Evolutionary conservation across 805 yeast species (phyloP).

Genomic region (Candida vaughaniae): DNA sequence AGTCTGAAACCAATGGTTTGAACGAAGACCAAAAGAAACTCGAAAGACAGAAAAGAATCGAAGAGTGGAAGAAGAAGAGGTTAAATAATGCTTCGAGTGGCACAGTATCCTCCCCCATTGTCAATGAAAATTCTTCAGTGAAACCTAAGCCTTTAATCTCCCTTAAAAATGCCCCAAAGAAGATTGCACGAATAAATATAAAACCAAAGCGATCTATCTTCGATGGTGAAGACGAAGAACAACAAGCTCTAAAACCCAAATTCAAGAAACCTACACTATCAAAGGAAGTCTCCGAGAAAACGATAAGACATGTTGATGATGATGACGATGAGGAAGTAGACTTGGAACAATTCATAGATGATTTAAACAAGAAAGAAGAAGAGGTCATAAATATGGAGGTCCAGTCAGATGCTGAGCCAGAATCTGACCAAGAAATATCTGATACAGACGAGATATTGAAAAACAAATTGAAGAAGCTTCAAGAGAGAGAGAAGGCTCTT

Average conservation of each 20-base stretch:
- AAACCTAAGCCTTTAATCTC: conserved; percentile 9
- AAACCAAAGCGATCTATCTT: conserved; percentile 9
- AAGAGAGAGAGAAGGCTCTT: conserved; percentile 51
- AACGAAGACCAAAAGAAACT: conserved; percentile 12
- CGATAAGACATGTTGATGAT: conserved; percentile 8
- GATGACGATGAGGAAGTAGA: conserved; percentile 9
- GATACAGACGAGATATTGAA: conserved; percentile 36
- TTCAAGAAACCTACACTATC: conserved; percentile 4
- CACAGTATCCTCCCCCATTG: background rate
- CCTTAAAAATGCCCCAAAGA: conserved; percentile 12
- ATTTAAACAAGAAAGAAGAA: conserved; percentile 4
- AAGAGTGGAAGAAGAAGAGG: conserved; percentile 51
- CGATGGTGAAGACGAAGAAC: conserved; percentile 32
- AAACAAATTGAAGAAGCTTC: conserved; percentile 39
- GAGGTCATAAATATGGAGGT: conserved; percentile 1
- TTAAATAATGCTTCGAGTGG: background rate
- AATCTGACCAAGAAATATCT: conserved; percentile 24
- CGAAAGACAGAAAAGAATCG: conserved; percentile 40
- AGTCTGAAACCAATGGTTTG: conserved; percentile 11
- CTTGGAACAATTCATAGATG: conserved; percentile 11
- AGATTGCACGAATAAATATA: too few relatives aligned
- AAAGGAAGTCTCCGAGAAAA: background rate
- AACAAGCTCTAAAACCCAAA: conserved; percentile 1
- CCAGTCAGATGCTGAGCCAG: conserved; percentile 12
- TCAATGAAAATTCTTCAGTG: background rate